Evolutionary conservation across 371 early-diverging fungal genomes (phyloP).

Genomic region (Chytridiales sp.): DNA sequence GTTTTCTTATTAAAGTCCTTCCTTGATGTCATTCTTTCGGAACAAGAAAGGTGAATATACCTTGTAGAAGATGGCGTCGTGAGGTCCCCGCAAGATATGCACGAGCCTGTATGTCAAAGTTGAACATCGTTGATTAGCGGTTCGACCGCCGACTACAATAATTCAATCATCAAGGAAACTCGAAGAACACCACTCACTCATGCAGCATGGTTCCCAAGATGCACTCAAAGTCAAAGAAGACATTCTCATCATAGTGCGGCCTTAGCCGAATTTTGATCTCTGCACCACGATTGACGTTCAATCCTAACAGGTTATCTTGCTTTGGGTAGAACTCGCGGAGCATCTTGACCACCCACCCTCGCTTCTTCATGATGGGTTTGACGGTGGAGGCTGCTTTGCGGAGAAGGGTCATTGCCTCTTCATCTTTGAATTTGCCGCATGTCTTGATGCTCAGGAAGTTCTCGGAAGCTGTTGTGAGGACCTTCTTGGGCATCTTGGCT

Average conservation of each 20-base stretch:
- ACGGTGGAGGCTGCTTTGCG: conserved; percentile 19
- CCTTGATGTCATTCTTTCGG: too few relatives aligned
- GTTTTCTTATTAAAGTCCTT: too few relatives aligned
- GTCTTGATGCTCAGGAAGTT: neutral
- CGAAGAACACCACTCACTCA: conserved; percentile 43
- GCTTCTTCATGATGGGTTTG: conserved; percentile 60
- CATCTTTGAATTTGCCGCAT: conserved; percentile 19
- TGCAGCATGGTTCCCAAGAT: conserved; percentile 68
- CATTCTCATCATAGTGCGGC: conserved; percentile 43
- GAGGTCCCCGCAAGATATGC: conserved; percentile 64
- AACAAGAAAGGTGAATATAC: too few relatives aligned
- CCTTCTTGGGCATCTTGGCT: too few relatives aligned
- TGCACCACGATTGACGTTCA: conserved; percentile 60
- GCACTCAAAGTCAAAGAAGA: conserved; percentile 56
- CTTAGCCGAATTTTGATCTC: conserved; percentile 62
- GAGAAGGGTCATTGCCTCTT: conserved; percentile 21
- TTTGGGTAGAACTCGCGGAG: conserved; percentile 63
- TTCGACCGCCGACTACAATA: neutral
- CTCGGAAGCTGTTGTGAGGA: too few relatives aligned
- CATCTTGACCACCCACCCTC: conserved; percentile 53
- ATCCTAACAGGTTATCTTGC: conserved; percentile 55
- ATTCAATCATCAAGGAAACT: neutral
- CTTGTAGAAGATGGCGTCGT: conserved; percentile 63
- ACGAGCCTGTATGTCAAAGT: conserved; percentile 25
- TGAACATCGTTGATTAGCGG: neutral